Evolutionary conservation across 257 asterid species (phyloP).

Genomic region (Solanum appendiculatum): DNA sequence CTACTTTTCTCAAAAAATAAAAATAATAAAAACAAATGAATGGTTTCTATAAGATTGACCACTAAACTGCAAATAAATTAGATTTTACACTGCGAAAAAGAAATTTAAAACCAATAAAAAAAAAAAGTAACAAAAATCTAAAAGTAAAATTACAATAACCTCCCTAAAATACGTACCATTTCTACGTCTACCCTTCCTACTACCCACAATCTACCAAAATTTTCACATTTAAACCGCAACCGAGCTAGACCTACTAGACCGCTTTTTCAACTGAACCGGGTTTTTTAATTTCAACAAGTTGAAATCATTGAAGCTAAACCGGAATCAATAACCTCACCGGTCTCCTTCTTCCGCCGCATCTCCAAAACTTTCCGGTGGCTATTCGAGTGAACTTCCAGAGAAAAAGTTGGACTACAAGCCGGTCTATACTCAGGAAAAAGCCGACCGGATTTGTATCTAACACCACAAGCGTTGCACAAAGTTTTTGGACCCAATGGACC

Average conservation of each 20-base stretch:
- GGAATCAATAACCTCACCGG: conserved; percentile 8
- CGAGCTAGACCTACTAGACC: conserved; percentile 4
- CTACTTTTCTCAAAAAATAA: not conserved
- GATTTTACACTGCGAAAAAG: conserved; percentile 24
- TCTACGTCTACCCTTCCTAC: conserved; percentile 19
- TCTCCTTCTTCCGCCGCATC: conserved; percentile 64
- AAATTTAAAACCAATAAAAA: not conserved
- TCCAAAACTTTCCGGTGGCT: conserved; percentile 81
- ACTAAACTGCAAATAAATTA: conserved; percentile 1
- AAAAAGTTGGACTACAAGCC: conserved; percentile 81
- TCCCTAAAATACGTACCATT: conserved; percentile 17
- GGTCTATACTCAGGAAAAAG: conserved; percentile 75
- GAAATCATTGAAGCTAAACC: conserved; percentile 17
- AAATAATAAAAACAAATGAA: not conserved
- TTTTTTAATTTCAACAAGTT: conserved; percentile 10
- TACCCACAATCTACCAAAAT: conserved; percentile 33
- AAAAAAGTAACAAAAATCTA: not conserved
- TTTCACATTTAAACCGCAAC: conserved; percentile 17
- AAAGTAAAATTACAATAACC: conserved; percentile 14
- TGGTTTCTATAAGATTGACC: not conserved
- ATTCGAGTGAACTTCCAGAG: conserved; percentile 52
- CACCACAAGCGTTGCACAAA: conserved; percentile 78
- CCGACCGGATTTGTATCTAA: conserved; percentile 83
- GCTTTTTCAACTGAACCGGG: not conserved
- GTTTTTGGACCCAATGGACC: conserved; percentile 83